Evolutionary conservation across 2,329 filamentous ascomycete species (phyloP).

Genomic region (Ascochyta viciae-villosae): DNA sequence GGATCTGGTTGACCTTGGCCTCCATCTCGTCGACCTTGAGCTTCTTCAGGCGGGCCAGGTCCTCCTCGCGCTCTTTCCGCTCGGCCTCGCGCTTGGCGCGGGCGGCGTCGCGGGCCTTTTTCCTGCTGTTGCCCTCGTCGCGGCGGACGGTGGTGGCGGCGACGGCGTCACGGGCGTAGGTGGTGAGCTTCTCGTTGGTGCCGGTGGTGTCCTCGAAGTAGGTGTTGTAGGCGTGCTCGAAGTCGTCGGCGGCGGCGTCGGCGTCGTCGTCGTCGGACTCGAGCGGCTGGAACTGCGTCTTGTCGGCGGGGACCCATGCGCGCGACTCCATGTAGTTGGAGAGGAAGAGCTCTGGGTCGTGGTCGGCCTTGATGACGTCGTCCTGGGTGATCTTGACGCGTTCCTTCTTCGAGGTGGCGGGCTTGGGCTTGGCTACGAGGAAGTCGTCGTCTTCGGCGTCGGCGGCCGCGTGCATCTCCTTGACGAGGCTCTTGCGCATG

Average conservation of each 20-base stretch:
- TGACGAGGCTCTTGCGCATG: conserved; percentile 77
- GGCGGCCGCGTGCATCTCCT: conserved; percentile 75
- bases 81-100: conserved; percentile 78
- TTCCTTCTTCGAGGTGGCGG: conserved; percentile 33
- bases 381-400: conserved; percentile 53
- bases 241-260: conserved; percentile 78
- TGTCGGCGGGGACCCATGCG: conserved; percentile 80
- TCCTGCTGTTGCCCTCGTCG: conserved; percentile 78
- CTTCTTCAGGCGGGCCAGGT: conserved; percentile 82
- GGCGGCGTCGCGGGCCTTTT: conserved; percentile 80
- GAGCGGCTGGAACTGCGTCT: conserved; percentile 76
- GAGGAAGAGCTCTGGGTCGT: conserved; percentile 90
- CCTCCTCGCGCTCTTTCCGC: conserved; percentile 76
- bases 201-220: conserved; percentile 92
- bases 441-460: conserved; percentile 72
- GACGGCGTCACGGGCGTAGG: conserved; percentile 86
- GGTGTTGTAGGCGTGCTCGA: conserved; percentile 93
- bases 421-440: conserved; percentile 73
- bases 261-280: conserved; percentile 90
- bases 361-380: conserved; percentile 76
- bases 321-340: conserved; percentile 93
- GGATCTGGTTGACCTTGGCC: conserved; percentile 84
- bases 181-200: conserved; percentile 84
- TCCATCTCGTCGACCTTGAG: conserved; percentile 92
- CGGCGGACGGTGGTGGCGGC: conserved; percentile 83